A percentile compares a stretch with the other conserved stretches of the same genome.
Conservation (phyloP, 2,329 filamentous ascomycete genomes). For the Xylariomycetidae sp. region DNA sequence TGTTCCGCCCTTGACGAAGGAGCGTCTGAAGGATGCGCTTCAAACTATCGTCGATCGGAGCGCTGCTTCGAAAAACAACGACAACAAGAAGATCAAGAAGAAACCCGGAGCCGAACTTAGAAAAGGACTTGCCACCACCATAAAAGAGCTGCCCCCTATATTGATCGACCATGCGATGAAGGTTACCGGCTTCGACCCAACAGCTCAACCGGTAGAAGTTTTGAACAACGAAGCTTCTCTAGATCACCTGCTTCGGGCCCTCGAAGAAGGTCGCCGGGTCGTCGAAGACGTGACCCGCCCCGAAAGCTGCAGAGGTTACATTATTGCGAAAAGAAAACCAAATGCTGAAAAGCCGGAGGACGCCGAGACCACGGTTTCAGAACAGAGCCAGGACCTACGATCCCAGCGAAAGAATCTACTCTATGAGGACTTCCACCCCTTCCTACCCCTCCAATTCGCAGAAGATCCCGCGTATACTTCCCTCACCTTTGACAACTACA, state of each 20-base stretch:
- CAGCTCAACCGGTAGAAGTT: conserved; percentile 61
- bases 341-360: conserved; percentile 18
- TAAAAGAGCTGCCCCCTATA: conserved; percentile 83
- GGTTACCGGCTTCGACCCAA: conserved; percentile 62
- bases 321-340: conserved; percentile 64
- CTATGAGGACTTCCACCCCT: conserved; percentile 95
- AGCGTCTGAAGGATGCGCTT: conserved; percentile 64
- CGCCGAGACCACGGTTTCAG: conserved; percentile 22
- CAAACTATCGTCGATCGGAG: conserved; percentile 58
- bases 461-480: conserved; percentile 60
- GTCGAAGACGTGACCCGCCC: conserved; percentile 63
- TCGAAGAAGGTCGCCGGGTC: conserved; percentile 65
- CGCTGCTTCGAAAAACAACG: conserved; percentile 31
- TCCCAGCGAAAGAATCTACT: conserved; percentile 48
- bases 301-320: conserved; percentile 71
- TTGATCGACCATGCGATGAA: conserved; percentile 81
- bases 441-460: conserved; percentile 74
- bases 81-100: conserved; percentile 62
- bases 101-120: conserved; percentile 71
- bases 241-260: conserved; percentile 58
- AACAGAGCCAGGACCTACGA: conserved; percentile 30
- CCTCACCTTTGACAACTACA: conserved; percentile 77
- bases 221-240: conserved; percentile 60
- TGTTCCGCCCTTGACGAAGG: conserved; percentile 66
- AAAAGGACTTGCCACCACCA: conserved; percentile 73